Evolutionary conservation across 2,329 filamentous ascomycete genomes (phyloP), one percentile per base, ranked within the genome.

Genomic region (Kalaharituber pfeilii): DNA sequence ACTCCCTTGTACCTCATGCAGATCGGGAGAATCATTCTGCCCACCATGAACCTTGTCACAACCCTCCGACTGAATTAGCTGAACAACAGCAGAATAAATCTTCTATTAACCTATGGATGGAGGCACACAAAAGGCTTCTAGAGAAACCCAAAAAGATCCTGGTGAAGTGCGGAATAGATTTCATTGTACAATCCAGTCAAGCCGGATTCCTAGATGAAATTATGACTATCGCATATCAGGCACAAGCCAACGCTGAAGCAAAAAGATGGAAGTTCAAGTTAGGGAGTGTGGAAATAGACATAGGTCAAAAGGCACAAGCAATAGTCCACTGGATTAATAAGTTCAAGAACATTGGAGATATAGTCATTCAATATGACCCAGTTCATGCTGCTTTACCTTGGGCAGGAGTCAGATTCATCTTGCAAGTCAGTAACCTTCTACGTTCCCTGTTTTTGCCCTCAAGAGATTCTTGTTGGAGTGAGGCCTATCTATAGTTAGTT

Each of bases 381-480:
- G 55, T 44, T 9, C 62, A 64, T 55, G 63, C 65, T 49, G 56
- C 60, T 15, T 50, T 67, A n/a, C 65, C 65, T 1, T 67, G 65
- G 65, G 65, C 63, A 13, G 62, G 51, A 8, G 57, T 66, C 1
- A 44, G 65, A 30, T 63, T 67, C 44, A n/a, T 67, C 13, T 56
- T 67, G 11, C 58, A 65, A 56, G 53, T 55, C 26, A 20, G 29
- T 13, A 79, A 76, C 18, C 42, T n/a, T n/a, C n/a, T n/a, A n/a
- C n/a, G n/a, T n/a, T n/a, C n/a, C n/a, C n/a, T n/a, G n/a, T n/a
- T n/a, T n/a, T n/a, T n/a, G n/a, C n/a, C n/a, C n/a, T n/a, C n/a
- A n/a, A n/a, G n/a, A n/a, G n/a, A n/a, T n/a, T n/a, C n/a, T n/a
- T n/a, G n/a, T n/a, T n/a, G n/a, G n/a, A n/a, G n/a, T n/a, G n/a